These are phyloP conservation scores for Lolium perenne DNA, from an alignment of 176 grass and related monocot genomes.

Conservation along the genomic window DNA sequence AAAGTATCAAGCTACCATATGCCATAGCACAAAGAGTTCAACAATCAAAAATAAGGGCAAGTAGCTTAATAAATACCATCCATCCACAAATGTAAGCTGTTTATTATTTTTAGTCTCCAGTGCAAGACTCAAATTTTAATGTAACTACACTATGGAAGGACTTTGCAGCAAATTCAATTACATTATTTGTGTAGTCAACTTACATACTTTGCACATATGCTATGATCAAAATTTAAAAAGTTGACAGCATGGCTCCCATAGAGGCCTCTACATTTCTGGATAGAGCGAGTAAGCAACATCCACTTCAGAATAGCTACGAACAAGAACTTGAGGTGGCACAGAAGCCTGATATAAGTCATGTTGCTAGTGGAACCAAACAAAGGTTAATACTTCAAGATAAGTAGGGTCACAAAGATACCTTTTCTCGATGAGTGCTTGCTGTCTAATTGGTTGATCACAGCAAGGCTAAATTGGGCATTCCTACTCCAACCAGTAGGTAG, in stretches of 20 bases:
- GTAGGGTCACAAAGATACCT: constrained; percentile 48
- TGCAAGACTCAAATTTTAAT: not conserved
- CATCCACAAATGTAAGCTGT: not conserved
- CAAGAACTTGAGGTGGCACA: constrained; percentile 7
- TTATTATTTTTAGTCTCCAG: constrained; percentile 8
- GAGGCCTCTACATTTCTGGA: constrained; percentile 7
- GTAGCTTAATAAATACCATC: constrained; percentile 9
- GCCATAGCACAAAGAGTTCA: not conserved
- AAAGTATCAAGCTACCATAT: not conserved
- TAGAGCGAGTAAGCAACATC: constrained; percentile 10
- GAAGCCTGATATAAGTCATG: not conserved
- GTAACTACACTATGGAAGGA: not conserved
- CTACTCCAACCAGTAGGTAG: constrained; percentile 69
- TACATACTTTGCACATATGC: not conserved
- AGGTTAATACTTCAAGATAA: constrained; percentile 5
- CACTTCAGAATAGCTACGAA: constrained; percentile 21
- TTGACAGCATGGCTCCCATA: not conserved
- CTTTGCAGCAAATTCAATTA: constrained; percentile 7
- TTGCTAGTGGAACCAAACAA: constrained; percentile 28
- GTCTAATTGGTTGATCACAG: constrained; percentile 69
- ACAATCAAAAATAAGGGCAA: not conserved
- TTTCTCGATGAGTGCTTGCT: constrained; percentile 62
- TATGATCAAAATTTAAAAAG: constrained; percentile 6
- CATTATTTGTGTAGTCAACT: not conserved
- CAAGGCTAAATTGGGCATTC: constrained; percentile 73